Base-by-base conservation (phyloP, 768 basidiomycete genomes). In the Xerocomus brunneocitrinus region DNA sequence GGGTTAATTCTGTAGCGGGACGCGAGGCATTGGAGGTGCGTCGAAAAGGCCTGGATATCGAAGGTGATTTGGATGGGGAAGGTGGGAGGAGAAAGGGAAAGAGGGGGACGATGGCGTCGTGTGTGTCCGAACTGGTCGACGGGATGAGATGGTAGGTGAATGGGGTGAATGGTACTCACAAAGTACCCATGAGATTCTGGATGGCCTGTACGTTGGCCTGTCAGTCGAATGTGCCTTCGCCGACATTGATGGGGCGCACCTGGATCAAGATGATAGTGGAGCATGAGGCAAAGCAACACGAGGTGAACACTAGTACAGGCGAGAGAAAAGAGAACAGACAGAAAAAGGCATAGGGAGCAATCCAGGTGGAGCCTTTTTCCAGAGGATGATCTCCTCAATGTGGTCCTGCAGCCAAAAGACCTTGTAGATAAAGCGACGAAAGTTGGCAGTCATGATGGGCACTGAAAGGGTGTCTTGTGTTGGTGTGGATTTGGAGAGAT, bases 381-480 rank as follows among this genome's bases (percentile, higher is more conserved):
- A 95, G 58, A 88, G 74, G 4, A 95, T 52, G 4, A 93, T 76
- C 70, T 95, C 93, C 67, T 95, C 93, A 13, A 90, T 64, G 1
- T 93, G 72, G 65, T 97, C 93, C 70, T 91, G 90, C n/a, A 95
- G 58, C 93, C 92, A 95, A 62, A 95, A 95, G 6, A 93, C 35
- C 13, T 36, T 36, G 35, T 13, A 36, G 14, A 36, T 80, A 55
- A 95, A 95, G 25, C 90, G 74, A 57, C 85, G 79, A 63, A 94
- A 94, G 36, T 60, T 63, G 30, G 36, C 41, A 1, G 88, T 84
- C 58, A 85, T 87, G 28, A 84, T 83, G 0, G 84, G 35, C 14
- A 36, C 35, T 5, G 35, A 36, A 13, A 36, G 35, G 14, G 35
- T 13, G 35, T 36, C 35, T 87, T 3, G 3, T n/a, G 35, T 16